phyloP scores from a whole-genome alignment of 441 rosid species.

The Euphorbia neoarborescens region DNA sequence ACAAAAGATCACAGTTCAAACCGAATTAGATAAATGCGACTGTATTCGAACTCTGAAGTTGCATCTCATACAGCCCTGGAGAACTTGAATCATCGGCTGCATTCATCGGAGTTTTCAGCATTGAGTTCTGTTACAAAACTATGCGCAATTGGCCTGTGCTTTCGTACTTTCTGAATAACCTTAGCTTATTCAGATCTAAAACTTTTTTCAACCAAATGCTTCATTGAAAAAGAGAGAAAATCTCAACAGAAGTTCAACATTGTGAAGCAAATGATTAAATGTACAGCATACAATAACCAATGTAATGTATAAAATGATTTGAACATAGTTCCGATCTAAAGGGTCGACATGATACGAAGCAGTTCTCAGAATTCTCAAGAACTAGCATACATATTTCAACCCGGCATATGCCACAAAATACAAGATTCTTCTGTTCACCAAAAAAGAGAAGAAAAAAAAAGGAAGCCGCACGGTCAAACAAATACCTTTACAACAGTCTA shows the following conservation, averaged over 20 bases:
- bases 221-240: too few relatives aligned
- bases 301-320: too few relatives aligned
- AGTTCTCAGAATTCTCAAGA: neutral
- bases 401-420: neutral
- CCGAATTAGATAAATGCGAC: neutral
- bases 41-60: neutral
- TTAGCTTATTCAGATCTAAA: too few relatives aligned
- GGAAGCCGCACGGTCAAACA: constrained; percentile 4
- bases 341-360: neutral
- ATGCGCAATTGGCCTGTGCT: too few relatives aligned
- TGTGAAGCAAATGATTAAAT: too few relatives aligned
- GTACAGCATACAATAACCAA: too few relatives aligned
- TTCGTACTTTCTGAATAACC: too few relatives aligned
- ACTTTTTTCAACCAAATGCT: too few relatives aligned
- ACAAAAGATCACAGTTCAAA: constrained; percentile 6
- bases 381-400: neutral
- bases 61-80: constrained; percentile 51
- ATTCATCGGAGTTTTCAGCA: too few relatives aligned
- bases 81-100: constrained; percentile 50
- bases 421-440: neutral
- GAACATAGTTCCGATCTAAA: too few relatives aligned
- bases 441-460: neutral
- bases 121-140: too few relatives aligned
- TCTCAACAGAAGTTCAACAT: too few relatives aligned
- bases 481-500: constrained; percentile 29